Conservation (phyloP, 75 land plant species). For the Sequoiadendron giganteum region DNA sequence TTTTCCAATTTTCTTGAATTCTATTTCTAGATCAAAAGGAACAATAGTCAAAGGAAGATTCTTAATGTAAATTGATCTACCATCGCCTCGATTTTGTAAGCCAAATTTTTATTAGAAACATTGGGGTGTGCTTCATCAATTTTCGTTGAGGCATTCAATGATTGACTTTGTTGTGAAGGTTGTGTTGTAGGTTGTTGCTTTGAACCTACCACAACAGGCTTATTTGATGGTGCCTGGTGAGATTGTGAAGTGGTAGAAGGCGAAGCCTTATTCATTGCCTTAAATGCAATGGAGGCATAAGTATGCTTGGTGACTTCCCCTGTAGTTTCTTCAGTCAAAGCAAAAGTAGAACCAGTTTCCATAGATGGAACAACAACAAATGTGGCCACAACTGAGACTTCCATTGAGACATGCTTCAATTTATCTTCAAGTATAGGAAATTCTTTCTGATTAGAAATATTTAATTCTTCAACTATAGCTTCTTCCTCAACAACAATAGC, state of each 20-base stretch:
- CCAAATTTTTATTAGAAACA: not conserved
- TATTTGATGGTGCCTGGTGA: slow-evolving; percentile 14
- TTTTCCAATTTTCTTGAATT: slow-evolving; percentile 74
- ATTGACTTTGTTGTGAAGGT: slow-evolving; percentile 10
- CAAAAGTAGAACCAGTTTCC: slow-evolving; percentile 17
- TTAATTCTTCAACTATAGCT: slow-evolving; percentile 33
- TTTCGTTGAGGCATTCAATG: not conserved
- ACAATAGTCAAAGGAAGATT: slow-evolving; percentile 63
- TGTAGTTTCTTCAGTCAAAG: slow-evolving; percentile 33
- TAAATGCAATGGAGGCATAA: slow-evolving; percentile 75
- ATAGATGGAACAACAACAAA: slow-evolving; percentile 5
- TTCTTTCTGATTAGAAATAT: slow-evolving; percentile 26
- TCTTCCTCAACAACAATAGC: slow-evolving; percentile 34
- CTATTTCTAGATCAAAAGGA: slow-evolving; percentile 51
- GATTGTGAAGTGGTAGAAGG: slow-evolving; percentile 20
- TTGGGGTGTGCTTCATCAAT: slow-evolving; percentile 9
- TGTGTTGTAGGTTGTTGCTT: slow-evolving; percentile 26
- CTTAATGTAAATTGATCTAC: slow-evolving; percentile 70
- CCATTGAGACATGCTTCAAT: slow-evolving; percentile 33
- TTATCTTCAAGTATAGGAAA: slow-evolving; percentile 22
- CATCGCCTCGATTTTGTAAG: slow-evolving; percentile 24
- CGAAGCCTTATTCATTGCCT: not conserved
- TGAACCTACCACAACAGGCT: slow-evolving; percentile 18
- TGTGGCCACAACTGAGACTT: slow-evolving; percentile 19
- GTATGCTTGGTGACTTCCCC: slow-evolving; percentile 50